phyloP scores from a whole-genome alignment of 2,329 filamentous ascomycete genomes.

The Harringtonia lauricola region DNA sequence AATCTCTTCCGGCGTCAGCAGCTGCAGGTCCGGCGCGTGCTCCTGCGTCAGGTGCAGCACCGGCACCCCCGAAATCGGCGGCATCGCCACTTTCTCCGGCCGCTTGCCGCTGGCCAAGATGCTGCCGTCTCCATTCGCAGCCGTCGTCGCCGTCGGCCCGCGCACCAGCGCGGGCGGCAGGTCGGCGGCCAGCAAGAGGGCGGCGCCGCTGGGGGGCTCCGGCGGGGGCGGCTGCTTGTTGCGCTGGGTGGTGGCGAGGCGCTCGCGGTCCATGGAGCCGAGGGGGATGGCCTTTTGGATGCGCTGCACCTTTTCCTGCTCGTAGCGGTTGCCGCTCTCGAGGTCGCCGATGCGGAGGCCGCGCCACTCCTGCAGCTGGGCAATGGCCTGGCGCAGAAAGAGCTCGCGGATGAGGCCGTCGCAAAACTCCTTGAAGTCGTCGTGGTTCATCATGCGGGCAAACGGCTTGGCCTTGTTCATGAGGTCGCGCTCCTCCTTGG shows the following conservation, averaged over 20 bases:
- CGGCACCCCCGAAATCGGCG: constrained; percentile 48
- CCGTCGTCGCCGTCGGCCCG: neutral
- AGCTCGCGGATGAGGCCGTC: constrained; percentile 83
- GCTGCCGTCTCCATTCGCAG: neutral
- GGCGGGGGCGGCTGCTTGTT: constrained; percentile 59
- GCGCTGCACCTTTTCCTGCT: constrained; percentile 72
- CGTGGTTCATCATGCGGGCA: constrained; percentile 88
- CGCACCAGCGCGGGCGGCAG: constrained; percentile 34
- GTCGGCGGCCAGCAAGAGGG: constrained; percentile 68
- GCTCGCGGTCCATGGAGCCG: constrained; percentile 73
- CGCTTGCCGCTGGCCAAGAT: constrained; percentile 20
- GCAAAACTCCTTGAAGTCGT: constrained; percentile 79
- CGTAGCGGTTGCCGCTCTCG: constrained; percentile 81
- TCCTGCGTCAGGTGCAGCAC: constrained; percentile 63
- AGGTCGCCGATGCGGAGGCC: constrained; percentile 74
- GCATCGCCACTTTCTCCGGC: constrained; percentile 37
- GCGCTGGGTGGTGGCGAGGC: constrained; percentile 60
- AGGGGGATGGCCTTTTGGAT: constrained; percentile 60
- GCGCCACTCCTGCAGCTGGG: constrained; percentile 90
- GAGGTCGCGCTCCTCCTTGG: constrained; percentile 87
- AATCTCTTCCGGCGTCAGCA: constrained; percentile 72
- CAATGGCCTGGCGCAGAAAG: constrained; percentile 79
- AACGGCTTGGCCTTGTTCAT: constrained; percentile 93
- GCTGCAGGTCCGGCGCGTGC: constrained; percentile 69
- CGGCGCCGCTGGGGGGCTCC: constrained; percentile 67